These are phyloP conservation scores for Dysphania ambrosioides DNA, from an alignment of 148 eudicot genomes.

Conservation along the genomic window DNA sequence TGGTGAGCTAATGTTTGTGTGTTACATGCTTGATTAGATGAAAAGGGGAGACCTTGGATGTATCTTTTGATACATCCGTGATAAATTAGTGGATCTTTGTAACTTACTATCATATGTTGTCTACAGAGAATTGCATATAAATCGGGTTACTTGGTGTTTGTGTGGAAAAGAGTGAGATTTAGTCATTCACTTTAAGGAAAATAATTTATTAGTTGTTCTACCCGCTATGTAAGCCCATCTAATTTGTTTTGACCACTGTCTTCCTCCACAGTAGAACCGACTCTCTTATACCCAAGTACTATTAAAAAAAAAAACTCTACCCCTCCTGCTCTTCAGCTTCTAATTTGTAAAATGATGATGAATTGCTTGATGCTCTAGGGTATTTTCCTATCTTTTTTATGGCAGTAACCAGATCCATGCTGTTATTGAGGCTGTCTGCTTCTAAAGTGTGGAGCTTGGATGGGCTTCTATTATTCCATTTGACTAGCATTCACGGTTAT, in stretches of 20 bases:
- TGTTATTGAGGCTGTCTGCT: neutral
- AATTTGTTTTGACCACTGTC: neutral
- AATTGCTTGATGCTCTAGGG: neutral
- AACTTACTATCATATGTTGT: neutral
- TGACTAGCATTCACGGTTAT: conserved; percentile 2
- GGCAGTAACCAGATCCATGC: neutral
- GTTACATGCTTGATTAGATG: neutral
- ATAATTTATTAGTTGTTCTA: neutral
- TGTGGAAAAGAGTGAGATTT: too few species aligned
- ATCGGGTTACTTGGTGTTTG: neutral
- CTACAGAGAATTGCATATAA: neutral
- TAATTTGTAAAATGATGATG: neutral
- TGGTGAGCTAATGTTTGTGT: neutral
- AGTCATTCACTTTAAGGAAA: neutral
- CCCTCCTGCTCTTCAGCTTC: neutral
- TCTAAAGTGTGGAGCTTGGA: neutral
- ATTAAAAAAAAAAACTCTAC: neutral
- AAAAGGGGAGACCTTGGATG: neutral
- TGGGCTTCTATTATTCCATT: neutral
- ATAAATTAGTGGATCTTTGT: neutral
- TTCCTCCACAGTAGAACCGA: neutral
- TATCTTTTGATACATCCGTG: neutral
- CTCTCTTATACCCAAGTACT: neutral
- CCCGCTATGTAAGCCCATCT: neutral
- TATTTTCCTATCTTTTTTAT: conserved; percentile 1